phyloP scores from a whole-genome alignment of 192 early-diverging fungal genomes.

The Ambispora gerdemannii region DNA sequence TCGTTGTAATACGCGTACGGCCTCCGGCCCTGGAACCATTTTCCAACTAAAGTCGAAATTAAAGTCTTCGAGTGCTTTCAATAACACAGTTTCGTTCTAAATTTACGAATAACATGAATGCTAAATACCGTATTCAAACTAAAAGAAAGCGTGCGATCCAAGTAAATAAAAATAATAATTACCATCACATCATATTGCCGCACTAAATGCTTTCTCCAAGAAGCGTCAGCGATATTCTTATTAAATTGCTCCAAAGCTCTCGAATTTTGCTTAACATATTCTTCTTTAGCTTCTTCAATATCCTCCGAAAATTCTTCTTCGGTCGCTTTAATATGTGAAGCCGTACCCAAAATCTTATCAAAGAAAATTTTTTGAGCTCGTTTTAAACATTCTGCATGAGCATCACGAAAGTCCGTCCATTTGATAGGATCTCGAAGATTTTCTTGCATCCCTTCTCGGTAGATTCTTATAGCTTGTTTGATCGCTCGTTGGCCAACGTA shows the following conservation, averaged over 20 bases:
- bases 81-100: neutral
- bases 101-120: neutral
- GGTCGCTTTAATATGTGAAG: neutral
- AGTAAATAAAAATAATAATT: neutral
- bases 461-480: neutral
- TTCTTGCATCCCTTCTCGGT: neutral
- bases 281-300: neutral
- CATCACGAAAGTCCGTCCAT: constrained; percentile 1
- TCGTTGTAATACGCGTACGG: neutral
- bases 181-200: neutral
- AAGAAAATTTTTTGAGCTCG: constrained; percentile 6
- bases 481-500: constrained; percentile 9
- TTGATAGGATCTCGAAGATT: neutral
- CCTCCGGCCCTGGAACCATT: constrained; percentile 3
- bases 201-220: neutral
- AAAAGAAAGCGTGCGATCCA: neutral
- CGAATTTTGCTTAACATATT: constrained; percentile 13
- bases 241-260: constrained; percentile 9
- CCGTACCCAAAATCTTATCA: neutral
- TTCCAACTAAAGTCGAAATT: neutral
- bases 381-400: constrained; percentile 1
- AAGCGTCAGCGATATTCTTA: neutral
- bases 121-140: neutral
- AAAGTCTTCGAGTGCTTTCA: constrained; percentile 9
- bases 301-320: neutral